phyloP scores from a whole-genome alignment of 129 eudicot genomes.

The Kitagawia praeruptora region DNA sequence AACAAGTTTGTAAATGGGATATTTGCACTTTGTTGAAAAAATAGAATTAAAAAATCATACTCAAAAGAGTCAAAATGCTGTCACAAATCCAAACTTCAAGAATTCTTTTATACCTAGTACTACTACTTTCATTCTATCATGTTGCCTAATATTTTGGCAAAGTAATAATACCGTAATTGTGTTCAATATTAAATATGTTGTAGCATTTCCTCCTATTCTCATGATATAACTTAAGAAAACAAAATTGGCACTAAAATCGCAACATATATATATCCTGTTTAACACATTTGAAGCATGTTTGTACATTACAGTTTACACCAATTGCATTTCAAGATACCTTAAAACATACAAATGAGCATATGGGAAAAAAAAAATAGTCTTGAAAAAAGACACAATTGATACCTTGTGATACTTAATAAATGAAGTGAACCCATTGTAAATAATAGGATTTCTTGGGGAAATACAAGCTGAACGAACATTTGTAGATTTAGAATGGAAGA shows the following conservation, averaged over 20 bases:
- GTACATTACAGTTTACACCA: background rate
- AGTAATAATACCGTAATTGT: background rate
- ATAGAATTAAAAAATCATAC: background rate
- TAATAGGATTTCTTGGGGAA: slow-evolving; percentile 20
- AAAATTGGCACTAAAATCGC: background rate
- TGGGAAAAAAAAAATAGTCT: too few species aligned
- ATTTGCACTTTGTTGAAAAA: background rate
- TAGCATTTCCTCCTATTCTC: background rate
- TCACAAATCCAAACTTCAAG: background rate
- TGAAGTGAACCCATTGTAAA: slow-evolving; percentile 40
- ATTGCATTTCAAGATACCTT: background rate
- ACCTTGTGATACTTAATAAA: slow-evolving; percentile 45
- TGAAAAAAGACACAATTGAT: background rate
- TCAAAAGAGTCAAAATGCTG: background rate
- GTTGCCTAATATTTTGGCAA: background rate
- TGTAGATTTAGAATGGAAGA: slow-evolving; percentile 18
- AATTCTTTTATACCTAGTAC: background rate
- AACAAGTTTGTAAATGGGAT: too few species aligned
- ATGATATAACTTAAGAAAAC: background rate
- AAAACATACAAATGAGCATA: background rate
- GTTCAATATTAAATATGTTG: background rate
- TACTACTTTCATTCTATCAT: background rate
- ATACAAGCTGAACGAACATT: slow-evolving; percentile 12
- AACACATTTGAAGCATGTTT: background rate
- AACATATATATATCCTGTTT: background rate